phyloP scores from a whole-genome alignment of 441 rosid species.

The Adansonia grandidieri region DNA sequence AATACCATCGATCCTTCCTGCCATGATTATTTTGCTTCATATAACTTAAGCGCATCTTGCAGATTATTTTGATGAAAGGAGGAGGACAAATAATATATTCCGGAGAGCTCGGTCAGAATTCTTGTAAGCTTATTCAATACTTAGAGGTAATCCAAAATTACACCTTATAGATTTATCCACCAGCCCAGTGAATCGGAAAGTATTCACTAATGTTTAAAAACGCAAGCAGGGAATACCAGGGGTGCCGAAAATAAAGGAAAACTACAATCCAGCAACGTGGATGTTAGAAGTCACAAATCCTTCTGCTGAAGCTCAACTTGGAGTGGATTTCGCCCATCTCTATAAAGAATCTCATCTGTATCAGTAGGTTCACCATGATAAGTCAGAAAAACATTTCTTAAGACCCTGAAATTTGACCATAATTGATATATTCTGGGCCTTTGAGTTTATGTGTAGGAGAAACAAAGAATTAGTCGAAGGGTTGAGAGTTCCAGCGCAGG shows the following conservation, averaged over 20 bases:
- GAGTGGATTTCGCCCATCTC: slow-evolving; percentile 36
- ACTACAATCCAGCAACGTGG: slow-evolving; percentile 52
- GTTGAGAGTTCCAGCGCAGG: slow-evolving; percentile 41
- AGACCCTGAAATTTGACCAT: background rate
- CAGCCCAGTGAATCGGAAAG: background rate
- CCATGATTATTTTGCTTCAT: background rate
- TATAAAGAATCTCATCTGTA: slow-evolving; percentile 37
- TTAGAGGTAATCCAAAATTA: slow-evolving; percentile 38
- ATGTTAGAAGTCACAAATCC: slow-evolving; percentile 41
- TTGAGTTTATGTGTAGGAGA: slow-evolving; percentile 33
- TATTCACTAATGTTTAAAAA: background rate
- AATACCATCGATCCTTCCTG: background rate
- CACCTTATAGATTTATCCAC: background rate
- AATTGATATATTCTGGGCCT: background rate
- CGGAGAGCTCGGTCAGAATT: slow-evolving; percentile 45
- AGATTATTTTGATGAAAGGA: slow-evolving; percentile 51
- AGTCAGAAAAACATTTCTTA: background rate
- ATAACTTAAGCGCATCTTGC: slow-evolving; percentile 13
- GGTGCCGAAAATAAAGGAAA: slow-evolving; percentile 36
- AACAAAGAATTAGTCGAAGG: slow-evolving; percentile 41
- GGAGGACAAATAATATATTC: slow-evolving; percentile 47
- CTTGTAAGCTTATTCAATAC: slow-evolving; percentile 44
- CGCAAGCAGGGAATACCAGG: slow-evolving; percentile 38
- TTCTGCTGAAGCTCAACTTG: slow-evolving; percentile 42
- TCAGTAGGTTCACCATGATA: slow-evolving; percentile 31